Percentiles rank a stretch among this genome's conserved stretches.
Evolutionary conservation across 306 rosid genomes (phyloP).

Genomic region (Begonia loranthoides): DNA sequence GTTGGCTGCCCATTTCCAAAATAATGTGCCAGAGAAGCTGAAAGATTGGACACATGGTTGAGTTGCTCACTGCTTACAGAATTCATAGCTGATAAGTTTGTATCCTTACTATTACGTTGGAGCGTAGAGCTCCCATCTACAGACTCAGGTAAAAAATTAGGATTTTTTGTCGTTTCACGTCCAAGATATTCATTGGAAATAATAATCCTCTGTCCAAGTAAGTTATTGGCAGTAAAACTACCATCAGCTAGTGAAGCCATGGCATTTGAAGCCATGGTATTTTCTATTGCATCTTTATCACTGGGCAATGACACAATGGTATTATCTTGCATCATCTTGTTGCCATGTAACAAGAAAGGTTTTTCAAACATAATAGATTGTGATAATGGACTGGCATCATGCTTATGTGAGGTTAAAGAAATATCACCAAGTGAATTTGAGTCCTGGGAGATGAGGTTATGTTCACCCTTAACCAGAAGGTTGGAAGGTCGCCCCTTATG

Average conservation of each 20-base stretch:
- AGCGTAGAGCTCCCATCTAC: conserved; percentile 28
- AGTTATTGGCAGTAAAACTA: conserved; percentile 22
- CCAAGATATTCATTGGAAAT: conserved; percentile 35
- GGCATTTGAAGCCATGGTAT: conserved; percentile 17
- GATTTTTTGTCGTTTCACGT: conserved; percentile 27
- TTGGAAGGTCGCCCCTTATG: conserved; percentile 38
- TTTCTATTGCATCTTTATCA: conserved; percentile 20
- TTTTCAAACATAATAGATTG: conserved; percentile 27
- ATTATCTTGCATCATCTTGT: conserved; percentile 19
- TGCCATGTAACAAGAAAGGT: conserved; percentile 18
- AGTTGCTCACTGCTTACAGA: conserved; percentile 52
- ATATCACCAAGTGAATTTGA: conserved; percentile 24
- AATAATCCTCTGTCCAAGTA: conserved; percentile 34
- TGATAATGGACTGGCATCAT: conserved; percentile 17
- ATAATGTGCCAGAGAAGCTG: conserved; percentile 75
- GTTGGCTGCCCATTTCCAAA: conserved; percentile 66
- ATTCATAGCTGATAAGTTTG: conserved; percentile 27
- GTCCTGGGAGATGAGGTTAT: conserved; percentile 25
- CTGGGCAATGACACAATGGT: conserved; percentile 22
- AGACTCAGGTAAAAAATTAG: conserved; percentile 25
- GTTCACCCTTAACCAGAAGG: conserved; percentile 34
- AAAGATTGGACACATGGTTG: conserved; percentile 43
- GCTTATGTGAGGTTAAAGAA: conserved; percentile 27
- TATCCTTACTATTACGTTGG: conserved; percentile 32
- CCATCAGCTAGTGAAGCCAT: background rate